Conservation (phyloP, 1,139 yeast species). For the Blastobotrys raffinosifermentans region DNA sequence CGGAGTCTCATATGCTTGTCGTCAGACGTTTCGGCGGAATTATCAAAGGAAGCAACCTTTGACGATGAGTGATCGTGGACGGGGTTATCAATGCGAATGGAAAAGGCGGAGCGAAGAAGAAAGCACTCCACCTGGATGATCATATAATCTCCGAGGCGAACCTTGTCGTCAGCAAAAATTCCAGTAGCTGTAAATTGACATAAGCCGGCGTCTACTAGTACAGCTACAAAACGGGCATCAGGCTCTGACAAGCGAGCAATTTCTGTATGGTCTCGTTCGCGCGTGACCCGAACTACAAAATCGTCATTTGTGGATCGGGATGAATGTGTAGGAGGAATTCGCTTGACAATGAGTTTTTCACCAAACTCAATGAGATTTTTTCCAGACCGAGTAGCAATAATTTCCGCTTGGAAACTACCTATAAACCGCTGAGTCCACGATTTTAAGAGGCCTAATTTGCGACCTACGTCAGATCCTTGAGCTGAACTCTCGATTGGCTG, state of each 20-base stretch:
- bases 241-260: conserved; percentile 75
- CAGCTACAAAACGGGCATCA: conserved; percentile 60
- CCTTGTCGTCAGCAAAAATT: conserved; percentile 50
- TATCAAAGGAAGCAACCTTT: conserved; percentile 20
- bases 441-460: conserved; percentile 5
- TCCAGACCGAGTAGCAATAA: conserved; percentile 82
- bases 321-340: conserved; percentile 14
- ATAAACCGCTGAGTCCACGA: conserved; percentile 40
- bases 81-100: conserved; percentile 21
- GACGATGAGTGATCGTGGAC: conserved; percentile 14
- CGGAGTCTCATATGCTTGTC: conserved; percentile 50
- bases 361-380: conserved; percentile 46
- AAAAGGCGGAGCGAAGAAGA: conserved; percentile 50
- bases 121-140: conserved; percentile 58
- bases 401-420: conserved; percentile 68
- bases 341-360: conserved; percentile 40
- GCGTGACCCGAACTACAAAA: conserved; percentile 31
- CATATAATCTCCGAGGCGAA: conserved; percentile 71
- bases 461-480: not conserved
- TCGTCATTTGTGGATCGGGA: conserved; percentile 18
- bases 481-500: conserved; percentile 6
- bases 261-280: conserved; percentile 42
- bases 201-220: conserved; percentile 53
- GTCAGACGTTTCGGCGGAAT: conserved; percentile 45
- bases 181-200: conserved; percentile 55